A percentile compares a stretch with the other conserved stretches of the same genome.
These are phyloP conservation scores for Naegleria gruberi DNA, from an alignment of 208 protist species.

Conservation along the genomic window DNA sequence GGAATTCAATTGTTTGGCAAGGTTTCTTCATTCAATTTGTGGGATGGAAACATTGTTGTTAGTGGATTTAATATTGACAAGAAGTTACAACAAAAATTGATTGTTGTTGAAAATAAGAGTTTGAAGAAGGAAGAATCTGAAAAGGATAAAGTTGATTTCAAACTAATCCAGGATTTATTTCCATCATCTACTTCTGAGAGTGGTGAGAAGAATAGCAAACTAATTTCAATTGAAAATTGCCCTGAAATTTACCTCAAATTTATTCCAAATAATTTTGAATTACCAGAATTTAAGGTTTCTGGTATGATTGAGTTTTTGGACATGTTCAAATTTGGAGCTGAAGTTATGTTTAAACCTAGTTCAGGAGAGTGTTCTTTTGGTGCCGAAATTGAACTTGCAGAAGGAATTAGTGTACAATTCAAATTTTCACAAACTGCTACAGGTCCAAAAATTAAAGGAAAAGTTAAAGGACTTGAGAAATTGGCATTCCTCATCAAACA, in stretches of 20 bases:
- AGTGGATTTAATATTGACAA: not conserved
- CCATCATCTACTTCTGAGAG: not conserved
- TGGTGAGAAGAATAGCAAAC: not conserved
- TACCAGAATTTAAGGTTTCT: not conserved
- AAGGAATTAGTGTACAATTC: not conserved
- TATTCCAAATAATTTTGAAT: not conserved
- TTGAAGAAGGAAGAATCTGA: not conserved
- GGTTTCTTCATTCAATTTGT: not conserved
- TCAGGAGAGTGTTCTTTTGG: not conserved
- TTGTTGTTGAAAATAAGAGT: not conserved
- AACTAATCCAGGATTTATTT: not conserved
- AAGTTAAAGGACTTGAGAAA: not conserved
- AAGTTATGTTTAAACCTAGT: not conserved
- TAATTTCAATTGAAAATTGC: not conserved
- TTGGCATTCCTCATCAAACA: not conserved
- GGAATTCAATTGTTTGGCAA: not conserved
- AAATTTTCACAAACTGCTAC: not conserved
- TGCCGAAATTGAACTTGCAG: not conserved
- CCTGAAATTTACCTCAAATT: not conserved
- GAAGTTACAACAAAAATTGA: not conserved
- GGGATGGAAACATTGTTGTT: not conserved
- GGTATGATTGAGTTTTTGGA: not conserved
- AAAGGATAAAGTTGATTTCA: not conserved
- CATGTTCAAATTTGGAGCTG: not conserved
- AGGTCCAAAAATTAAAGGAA: not conserved